Base-by-base conservation (phyloP, 2,329 filamentous ascomycete genomes). In the Colletotrichum abscissum region DNA sequence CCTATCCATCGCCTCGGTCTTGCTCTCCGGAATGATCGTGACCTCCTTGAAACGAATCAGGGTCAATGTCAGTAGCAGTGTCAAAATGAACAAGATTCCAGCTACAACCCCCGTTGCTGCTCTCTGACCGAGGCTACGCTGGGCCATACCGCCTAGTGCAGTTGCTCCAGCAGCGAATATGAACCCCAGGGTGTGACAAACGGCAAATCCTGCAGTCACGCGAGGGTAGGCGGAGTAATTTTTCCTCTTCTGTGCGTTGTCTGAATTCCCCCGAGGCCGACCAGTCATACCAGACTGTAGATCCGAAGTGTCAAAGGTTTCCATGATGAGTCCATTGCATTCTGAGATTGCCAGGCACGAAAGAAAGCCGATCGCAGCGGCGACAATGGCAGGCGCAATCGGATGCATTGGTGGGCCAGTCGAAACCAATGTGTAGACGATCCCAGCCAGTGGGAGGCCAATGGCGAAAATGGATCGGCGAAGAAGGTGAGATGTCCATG, bases 221-320 rank as follows among this genome's bases (percentile, higher is more conserved):
- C 93, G 89, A 7, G 94, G 94, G 75, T 94, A 95, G 0, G 91
- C 92, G 0, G 93, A 94, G 83, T 94, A 95, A 78, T 94, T 94
- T 12, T 90, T 94, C 58, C 84, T 83, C 56, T 86, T 87, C 19
- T 82, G 80, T 11, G 78, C 78, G 64, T 81, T 82, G 14, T 80
- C 79, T 5, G 83, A 83, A 4, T 78, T 77, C n/a, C 84, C 84
- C 33, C 82, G 84, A n/a, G 86, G 86, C 19, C 86, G 85, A 35
- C 89, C 89, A 7, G 88, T 93, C 85, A 93, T 92, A 12, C 92
- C 92, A 2, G 92, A 91, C 76, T 93, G 92, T 4, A 95, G 85
- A 80, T 95, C 94, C 54, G 92, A 94, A n/a, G 91, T 93, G 79
- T 95, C 94, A 80, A 92, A 95, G 0, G 91, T 92, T 79, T 95